Evolutionary conservation across 2,329 filamentous ascomycete species (phyloP).

Genomic region (Daldinia eschscholtzii): DNA sequence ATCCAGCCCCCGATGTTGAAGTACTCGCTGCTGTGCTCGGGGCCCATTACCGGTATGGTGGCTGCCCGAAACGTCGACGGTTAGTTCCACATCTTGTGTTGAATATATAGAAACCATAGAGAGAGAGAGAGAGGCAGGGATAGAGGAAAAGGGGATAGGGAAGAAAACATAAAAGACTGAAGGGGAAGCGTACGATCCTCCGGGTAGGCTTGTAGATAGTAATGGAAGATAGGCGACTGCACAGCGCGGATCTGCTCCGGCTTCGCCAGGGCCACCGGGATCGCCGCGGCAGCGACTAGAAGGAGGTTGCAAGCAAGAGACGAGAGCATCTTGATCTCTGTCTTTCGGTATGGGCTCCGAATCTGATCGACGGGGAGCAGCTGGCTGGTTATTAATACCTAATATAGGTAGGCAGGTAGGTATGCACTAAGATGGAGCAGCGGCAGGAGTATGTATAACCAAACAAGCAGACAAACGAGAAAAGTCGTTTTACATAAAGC

Average conservation of each 20-base stretch:
- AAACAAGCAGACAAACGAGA: background rate
- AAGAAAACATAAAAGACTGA: background rate
- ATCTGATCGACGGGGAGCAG: background rate
- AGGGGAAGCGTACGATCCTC: conserved; percentile 53
- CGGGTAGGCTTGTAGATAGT: conserved; percentile 63
- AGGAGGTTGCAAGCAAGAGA: conserved; percentile 26
- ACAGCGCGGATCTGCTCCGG: conserved; percentile 65
- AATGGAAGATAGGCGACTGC: conserved; percentile 63
- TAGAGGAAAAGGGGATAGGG: background rate
- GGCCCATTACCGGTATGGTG: conserved; percentile 63
- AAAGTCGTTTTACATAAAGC: conserved; percentile 15
- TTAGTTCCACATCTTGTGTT: background rate
- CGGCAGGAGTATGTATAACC: background rate
- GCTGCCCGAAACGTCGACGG: conserved; percentile 40
- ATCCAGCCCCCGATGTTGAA: conserved; percentile 65
- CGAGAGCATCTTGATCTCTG: conserved; percentile 39
- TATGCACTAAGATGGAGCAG: conserved; percentile 9
- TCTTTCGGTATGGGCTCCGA: background rate
- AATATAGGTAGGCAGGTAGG: too few species aligned
- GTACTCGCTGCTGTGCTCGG: conserved; percentile 62
- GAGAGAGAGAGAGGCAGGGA: background rate
- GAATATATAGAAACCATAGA: conserved; percentile 8
- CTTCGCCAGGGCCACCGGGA: conserved; percentile 52
- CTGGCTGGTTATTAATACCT: background rate
- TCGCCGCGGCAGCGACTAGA: conserved; percentile 28